phyloP scores from a whole-genome alignment of 495 filamentous ascomycete genomes.

The Annulohypoxylon moriforme region DNA sequence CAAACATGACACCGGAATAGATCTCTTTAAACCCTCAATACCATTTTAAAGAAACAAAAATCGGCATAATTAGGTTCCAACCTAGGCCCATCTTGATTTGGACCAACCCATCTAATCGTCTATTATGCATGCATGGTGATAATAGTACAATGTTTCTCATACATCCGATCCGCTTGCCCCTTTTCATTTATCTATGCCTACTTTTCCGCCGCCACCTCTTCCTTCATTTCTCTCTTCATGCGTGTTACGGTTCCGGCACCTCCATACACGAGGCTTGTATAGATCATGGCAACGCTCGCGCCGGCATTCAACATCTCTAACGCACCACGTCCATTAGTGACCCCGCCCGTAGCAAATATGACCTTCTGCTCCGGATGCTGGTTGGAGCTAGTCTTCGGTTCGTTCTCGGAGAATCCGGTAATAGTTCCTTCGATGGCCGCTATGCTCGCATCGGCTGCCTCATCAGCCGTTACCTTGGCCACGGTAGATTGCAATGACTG shows the following conservation, averaged over 20 bases:
- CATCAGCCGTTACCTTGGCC: constrained; percentile 44
- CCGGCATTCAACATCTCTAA: constrained; percentile 82
- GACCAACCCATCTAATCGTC: constrained; percentile 35
- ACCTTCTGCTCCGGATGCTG: constrained; percentile 68
- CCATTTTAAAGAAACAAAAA: constrained; percentile 13
- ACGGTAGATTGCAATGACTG: constrained; percentile 48
- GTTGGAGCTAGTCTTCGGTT: constrained; percentile 31
- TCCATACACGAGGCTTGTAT: constrained; percentile 82
- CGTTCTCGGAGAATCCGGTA: constrained; percentile 39
- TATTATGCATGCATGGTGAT: constrained; percentile 36
- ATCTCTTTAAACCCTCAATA: constrained; percentile 37
- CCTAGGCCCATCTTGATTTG: not conserved
- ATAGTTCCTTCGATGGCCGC: constrained; percentile 47
- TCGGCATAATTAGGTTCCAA: constrained; percentile 17
- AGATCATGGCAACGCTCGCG: constrained; percentile 87
- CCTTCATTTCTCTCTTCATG: constrained; percentile 87
- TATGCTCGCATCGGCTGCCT: constrained; percentile 45
- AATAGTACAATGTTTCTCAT: constrained; percentile 24
- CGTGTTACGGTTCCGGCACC: constrained; percentile 86
- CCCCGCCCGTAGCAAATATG: constrained; percentile 92
- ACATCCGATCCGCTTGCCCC: constrained; percentile 3
- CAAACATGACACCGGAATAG: constrained; percentile 46
- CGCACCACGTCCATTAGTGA: constrained; percentile 85
- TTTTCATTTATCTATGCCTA: constrained; percentile 25
- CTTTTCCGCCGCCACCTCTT: constrained; percentile 44